These are phyloP conservation scores for Botrytis sinoallii DNA, from an alignment of 2,329 filamentous ascomycete species.

Conservation along the genomic window DNA sequence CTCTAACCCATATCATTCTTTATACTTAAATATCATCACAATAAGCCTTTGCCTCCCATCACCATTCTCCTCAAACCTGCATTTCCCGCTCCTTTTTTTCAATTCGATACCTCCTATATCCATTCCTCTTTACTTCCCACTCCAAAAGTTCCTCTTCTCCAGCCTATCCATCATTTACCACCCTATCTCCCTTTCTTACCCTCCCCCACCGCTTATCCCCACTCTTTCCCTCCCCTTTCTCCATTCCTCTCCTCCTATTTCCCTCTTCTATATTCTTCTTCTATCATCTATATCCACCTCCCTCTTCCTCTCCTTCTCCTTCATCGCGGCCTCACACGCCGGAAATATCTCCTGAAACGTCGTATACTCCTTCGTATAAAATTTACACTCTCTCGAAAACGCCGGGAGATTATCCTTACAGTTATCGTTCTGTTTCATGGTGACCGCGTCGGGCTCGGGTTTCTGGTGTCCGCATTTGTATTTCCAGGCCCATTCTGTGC, in stretches of 20 bases:
- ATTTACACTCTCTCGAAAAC: neutral
- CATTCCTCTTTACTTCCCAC: neutral
- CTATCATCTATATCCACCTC: too few relatives aligned
- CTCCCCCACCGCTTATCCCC: accelerated
- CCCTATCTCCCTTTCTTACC: too few relatives aligned
- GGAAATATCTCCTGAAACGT: neutral
- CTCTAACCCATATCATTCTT: neutral
- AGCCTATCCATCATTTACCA: too few relatives aligned
- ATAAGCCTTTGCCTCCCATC: neutral
- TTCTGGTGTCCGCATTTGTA: neutral
- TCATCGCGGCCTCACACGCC: neutral
- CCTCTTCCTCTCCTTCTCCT: neutral
- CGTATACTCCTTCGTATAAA: neutral
- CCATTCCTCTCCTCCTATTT: too few relatives aligned
- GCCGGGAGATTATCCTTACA: neutral
- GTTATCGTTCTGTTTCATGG: neutral
- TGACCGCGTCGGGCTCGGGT: too few relatives aligned
- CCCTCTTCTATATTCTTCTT: too few relatives aligned
- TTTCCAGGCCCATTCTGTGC: neutral
- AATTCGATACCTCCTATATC: neutral
- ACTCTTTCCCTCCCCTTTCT: too few relatives aligned
- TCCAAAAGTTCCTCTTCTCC: accelerated
- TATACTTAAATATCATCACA: neutral
- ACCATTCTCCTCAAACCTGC: neutral
- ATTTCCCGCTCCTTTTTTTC: neutral